Conservation (phyloP, 2,329 filamentous ascomycete species). For the Xylaria sp. region DNA sequence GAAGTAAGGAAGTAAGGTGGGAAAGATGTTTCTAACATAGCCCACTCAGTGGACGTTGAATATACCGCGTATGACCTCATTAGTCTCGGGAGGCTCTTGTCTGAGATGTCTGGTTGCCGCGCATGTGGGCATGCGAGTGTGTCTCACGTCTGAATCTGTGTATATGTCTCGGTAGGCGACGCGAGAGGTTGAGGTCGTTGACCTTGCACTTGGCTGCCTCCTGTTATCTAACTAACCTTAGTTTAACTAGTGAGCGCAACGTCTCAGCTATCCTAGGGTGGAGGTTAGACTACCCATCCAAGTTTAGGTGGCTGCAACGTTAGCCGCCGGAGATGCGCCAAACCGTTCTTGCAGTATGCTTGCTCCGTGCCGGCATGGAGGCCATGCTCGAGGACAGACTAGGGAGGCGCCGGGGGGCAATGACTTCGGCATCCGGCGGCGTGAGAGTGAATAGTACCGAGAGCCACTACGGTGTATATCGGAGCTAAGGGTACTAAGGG, state of each 20-base stretch:
- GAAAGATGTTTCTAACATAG: no score
- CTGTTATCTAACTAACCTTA: neutral
- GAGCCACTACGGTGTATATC: neutral
- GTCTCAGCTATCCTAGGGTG: neutral
- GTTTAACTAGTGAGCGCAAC: conserved; percentile 5
- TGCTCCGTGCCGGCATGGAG: neutral
- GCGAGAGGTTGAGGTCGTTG: neutral
- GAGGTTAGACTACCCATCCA: neutral
- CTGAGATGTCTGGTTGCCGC: neutral
- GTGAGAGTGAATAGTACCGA: neutral
- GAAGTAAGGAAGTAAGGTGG: no score
- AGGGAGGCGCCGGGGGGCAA: neutral
- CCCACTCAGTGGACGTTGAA: no score
- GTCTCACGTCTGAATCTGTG: neutral
- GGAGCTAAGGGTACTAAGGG: neutral
- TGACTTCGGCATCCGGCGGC: neutral
- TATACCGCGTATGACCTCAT: neutral
- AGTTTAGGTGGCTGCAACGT: conserved; percentile 10
- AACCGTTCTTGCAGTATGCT: conserved; percentile 4
- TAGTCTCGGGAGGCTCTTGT: neutral
- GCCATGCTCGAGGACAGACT: neutral
- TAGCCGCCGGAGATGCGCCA: neutral
- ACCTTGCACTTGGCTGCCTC: conserved; percentile 13
- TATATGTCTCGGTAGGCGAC: conserved; percentile 2
- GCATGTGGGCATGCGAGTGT: neutral